Conservation (phyloP, 73 alveolate species). For the Tetrahymena thermophila region DNA sequence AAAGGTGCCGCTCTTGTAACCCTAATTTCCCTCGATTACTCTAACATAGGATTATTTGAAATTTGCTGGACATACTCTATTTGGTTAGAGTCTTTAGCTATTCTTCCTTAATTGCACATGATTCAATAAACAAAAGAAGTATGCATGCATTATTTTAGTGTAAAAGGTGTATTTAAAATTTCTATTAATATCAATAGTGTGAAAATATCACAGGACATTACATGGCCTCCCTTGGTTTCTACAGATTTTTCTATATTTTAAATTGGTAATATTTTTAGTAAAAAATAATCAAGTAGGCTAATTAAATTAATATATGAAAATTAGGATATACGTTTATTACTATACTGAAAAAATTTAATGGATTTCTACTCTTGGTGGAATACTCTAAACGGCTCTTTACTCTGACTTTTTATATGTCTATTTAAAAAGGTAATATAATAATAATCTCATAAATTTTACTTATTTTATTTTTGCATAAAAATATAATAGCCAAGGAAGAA, state of each 20-base stretch:
- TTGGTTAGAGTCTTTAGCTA: slow-evolving; percentile 91
- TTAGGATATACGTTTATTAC: slow-evolving; percentile 64
- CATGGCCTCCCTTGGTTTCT: slow-evolving; percentile 83
- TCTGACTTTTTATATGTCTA: slow-evolving; percentile 89
- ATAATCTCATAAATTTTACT: background rate
- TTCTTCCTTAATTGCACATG: slow-evolving; percentile 87
- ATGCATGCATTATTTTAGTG: background rate
- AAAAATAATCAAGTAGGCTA: background rate
- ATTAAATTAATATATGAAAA: background rate
- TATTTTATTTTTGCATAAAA: background rate
- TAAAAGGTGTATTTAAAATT: background rate
- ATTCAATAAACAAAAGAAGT: slow-evolving; percentile 65
- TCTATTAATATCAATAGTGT: background rate
- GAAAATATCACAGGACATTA: slow-evolving; percentile 87
- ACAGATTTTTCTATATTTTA: slow-evolving; percentile 80
- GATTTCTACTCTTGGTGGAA: slow-evolving; percentile 74
- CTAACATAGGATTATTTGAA: slow-evolving; percentile 65
- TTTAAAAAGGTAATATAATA: background rate
- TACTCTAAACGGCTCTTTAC: slow-evolving; percentile 75
- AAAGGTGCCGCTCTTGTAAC: slow-evolving; percentile 68
- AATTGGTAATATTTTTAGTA: slow-evolving; percentile 46
- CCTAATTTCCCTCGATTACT: slow-evolving; percentile 44
- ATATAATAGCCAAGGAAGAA: background rate
- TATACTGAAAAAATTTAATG: slow-evolving; percentile 54
- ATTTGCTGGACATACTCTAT: slow-evolving; percentile 78